phyloP scores from a whole-genome alignment of 805 yeast species.

The Lipomyces spencermartinsiae region DNA sequence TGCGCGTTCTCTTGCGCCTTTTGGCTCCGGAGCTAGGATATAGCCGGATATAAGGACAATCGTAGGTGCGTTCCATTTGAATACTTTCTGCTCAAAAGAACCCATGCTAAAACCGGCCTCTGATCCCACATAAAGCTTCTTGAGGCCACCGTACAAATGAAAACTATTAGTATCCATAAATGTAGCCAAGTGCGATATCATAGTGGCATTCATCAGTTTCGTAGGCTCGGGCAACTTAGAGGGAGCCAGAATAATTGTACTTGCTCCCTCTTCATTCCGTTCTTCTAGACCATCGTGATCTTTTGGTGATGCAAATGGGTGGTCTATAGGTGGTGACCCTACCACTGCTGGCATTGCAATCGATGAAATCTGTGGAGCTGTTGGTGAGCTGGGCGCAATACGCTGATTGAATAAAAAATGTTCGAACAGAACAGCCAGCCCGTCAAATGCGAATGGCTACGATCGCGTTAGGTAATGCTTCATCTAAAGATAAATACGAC shows the following conservation, averaged over 20 bases:
- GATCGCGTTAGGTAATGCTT: constrained; percentile 16
- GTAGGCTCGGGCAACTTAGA: constrained; percentile 45
- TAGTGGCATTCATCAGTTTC: constrained; percentile 51
- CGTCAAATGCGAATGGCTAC: constrained; percentile 54
- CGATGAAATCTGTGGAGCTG: neutral
- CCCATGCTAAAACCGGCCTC: constrained; percentile 87
- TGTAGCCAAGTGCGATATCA: constrained; percentile 52
- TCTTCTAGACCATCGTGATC: constrained; percentile 37
- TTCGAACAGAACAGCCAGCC: constrained; percentile 55
- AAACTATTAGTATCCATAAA: constrained; percentile 44
- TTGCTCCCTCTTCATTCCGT: constrained; percentile 10
- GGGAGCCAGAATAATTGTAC: constrained; percentile 15
- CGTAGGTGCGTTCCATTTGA: constrained; percentile 92
- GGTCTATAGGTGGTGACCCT: constrained; percentile 21
- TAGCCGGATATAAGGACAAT: constrained; percentile 72
- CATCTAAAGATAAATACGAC: neutral
- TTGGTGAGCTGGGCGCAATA: constrained; percentile 25
- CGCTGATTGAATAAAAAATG: constrained; percentile 50
- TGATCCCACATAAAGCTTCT: constrained; percentile 72
- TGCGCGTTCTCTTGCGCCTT: constrained; percentile 37
- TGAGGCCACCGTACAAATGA: constrained; percentile 46
- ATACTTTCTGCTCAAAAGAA: constrained; percentile 79
- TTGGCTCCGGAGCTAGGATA: constrained; percentile 39
- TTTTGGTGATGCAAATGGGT: constrained; percentile 25
- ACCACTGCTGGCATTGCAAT: constrained; percentile 25